Evolutionary conservation across 805 yeast species (phyloP).

Genomic region (Yueomyces sinensis): DNA sequence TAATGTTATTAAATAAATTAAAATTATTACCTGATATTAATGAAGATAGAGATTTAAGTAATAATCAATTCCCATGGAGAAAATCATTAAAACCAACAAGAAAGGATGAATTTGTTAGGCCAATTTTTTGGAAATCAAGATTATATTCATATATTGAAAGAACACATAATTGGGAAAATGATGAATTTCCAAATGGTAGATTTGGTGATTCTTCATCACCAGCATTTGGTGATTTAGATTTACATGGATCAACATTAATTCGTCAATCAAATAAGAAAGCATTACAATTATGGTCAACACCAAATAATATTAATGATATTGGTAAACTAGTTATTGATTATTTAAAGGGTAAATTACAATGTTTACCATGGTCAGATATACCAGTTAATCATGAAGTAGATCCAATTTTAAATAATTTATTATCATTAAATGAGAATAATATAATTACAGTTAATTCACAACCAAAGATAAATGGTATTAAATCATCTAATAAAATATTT

Average conservation of each 20-base stretch:
- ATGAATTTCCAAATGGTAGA: slow-evolving; percentile 96
- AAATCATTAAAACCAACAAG: slow-evolving; percentile 74
- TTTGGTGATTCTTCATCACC: slow-evolving; percentile 99
- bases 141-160: slow-evolving; percentile 80
- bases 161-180: slow-evolving; percentile 72
- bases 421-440: slow-evolving; percentile 51
- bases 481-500: slow-evolving; percentile 52
- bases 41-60: slow-evolving; percentile 22
- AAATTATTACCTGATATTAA: slow-evolving; percentile 32
- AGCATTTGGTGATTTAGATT: slow-evolving; percentile 84
- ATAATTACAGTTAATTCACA: slow-evolving; percentile 84
- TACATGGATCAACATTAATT: slow-evolving; percentile 64
- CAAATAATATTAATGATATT: slow-evolving; percentile 46
- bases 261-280: slow-evolving; percentile 77
- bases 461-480: slow-evolving; percentile 76
- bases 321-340: slow-evolving; percentile 53
- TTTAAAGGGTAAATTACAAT: slow-evolving; percentile 52
- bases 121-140: slow-evolving; percentile 93
- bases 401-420: slow-evolving; percentile 43
- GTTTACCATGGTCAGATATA: slow-evolving; percentile 94
- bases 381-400: slow-evolving; percentile 68
- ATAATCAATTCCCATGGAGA: slow-evolving; percentile 62
- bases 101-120: slow-evolving; percentile 72
- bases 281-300: slow-evolving; percentile 79
- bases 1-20: slow-evolving; percentile 73